phyloP scores from a whole-genome alignment of 2,329 filamentous ascomycete genomes.

The Cryphonectria nitschkei region DNA sequence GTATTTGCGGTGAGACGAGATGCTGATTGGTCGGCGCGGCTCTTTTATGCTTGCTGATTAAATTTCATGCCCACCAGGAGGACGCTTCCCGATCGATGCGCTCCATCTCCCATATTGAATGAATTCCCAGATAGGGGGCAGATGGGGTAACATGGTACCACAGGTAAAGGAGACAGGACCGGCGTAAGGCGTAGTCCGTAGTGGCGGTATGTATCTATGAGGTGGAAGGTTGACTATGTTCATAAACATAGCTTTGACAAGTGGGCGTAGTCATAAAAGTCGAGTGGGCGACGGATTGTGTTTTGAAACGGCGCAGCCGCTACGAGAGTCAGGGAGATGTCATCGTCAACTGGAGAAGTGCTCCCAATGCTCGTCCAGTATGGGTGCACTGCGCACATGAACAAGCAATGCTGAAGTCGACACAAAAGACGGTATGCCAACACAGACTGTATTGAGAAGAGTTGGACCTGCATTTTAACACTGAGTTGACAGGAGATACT shows the following conservation, averaged over 20 bases:
- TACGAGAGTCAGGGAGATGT: neutral
- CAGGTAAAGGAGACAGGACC: neutral
- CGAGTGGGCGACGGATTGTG: neutral
- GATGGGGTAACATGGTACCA: neutral
- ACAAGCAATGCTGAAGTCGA: neutral
- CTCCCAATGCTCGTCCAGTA: neutral
- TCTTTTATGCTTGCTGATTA: slow-evolving; percentile 7
- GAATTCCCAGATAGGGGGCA: slow-evolving; percentile 12
- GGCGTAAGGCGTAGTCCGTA: neutral
- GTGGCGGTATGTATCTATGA: slow-evolving; percentile 13
- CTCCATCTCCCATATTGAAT: slow-evolving; percentile 9
- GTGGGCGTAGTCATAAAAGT: neutral
- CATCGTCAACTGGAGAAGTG: neutral
- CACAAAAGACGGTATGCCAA: too few relatives aligned
- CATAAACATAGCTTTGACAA: neutral
- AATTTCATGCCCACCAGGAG: slow-evolving; percentile 18
- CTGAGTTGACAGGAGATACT: neutral
- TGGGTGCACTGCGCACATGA: neutral
- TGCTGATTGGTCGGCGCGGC: slow-evolving; percentile 11
- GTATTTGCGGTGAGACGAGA: slow-evolving; percentile 18
- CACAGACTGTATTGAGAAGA: too few relatives aligned
- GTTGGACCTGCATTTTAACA: neutral
- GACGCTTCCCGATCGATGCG: neutral
- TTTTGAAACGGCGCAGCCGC: neutral
- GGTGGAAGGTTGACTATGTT: neutral